Evolutionary conservation across 2,329 filamentous ascomycete genomes (phyloP).

Genomic region (Fusarium piperis): DNA sequence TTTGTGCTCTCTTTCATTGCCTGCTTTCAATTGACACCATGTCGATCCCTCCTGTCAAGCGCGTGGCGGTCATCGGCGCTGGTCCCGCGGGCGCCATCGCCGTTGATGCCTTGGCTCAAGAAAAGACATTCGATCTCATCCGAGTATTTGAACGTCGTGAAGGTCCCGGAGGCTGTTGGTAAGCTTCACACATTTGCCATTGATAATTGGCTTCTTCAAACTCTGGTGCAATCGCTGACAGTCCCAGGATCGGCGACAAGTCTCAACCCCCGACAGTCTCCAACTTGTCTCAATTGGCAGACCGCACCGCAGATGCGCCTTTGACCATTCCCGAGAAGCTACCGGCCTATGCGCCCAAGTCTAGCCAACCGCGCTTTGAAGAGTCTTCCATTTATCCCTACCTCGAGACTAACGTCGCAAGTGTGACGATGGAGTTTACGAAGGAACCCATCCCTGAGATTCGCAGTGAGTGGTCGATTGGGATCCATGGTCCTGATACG

Average conservation of each 20-base stretch:
- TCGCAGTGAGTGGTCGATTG: slow-evolving; percentile 43
- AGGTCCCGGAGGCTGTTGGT: slow-evolving; percentile 70
- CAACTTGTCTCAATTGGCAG: slow-evolving; percentile 57
- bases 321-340: slow-evolving; percentile 57
- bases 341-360: slow-evolving; percentile 56
- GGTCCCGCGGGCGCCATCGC: slow-evolving; percentile 69
- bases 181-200: slow-evolving; percentile 26
- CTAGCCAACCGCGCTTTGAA: slow-evolving; percentile 58
- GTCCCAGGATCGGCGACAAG: slow-evolving; percentile 54
- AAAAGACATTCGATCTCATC: slow-evolving; percentile 66
- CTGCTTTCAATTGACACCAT: neutral
- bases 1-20: neutral
- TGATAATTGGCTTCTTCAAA: neutral
- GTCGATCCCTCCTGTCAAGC: slow-evolving; percentile 34
- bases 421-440: slow-evolving; percentile 67
- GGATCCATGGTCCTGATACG: slow-evolving; percentile 62
- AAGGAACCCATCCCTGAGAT: slow-evolving; percentile 62
- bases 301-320: slow-evolving; percentile 60
- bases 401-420: slow-evolving; percentile 72
- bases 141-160: slow-evolving; percentile 71
- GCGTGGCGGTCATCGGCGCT: slow-evolving; percentile 68
- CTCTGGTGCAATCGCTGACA: neutral
- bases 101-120: slow-evolving; percentile 67
- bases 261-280: slow-evolving; percentile 52
- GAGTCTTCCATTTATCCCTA: slow-evolving; percentile 70